These are phyloP conservation scores for Aphanomyces stellatus DNA, from an alignment of 352 stramenopile species.

Conservation along the genomic window DNA sequence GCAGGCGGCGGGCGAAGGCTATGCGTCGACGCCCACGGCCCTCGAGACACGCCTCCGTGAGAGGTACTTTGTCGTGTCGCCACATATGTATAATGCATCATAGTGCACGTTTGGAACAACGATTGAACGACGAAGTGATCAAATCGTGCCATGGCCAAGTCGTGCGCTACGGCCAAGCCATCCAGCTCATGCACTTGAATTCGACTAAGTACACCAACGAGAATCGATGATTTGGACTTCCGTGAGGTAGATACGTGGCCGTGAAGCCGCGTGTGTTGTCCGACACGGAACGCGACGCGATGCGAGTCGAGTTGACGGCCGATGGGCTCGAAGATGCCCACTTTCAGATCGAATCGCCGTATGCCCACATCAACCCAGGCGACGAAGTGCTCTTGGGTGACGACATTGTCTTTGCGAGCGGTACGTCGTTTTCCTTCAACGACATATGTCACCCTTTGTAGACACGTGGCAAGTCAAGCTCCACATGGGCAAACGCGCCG, in stretches of 20 bases:
- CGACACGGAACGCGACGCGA: conserved; percentile 6
- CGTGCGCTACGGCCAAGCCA: background rate
- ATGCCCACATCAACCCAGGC: background rate
- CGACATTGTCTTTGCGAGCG: conserved; percentile 5
- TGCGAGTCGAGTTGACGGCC: background rate
- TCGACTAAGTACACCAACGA: conserved; percentile 9
- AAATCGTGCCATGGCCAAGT: background rate
- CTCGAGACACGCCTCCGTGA: background rate
- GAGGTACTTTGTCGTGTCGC: background rate
- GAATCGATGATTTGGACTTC: background rate
- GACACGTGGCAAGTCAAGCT: conserved; percentile 3
- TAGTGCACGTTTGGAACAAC: conserved; percentile 9
- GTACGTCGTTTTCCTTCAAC: background rate
- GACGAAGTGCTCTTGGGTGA: background rate
- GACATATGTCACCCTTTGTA: background rate
- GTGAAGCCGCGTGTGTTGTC: background rate
- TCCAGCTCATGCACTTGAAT: conserved; percentile 7
- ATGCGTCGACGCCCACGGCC: background rate
- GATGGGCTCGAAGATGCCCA: background rate
- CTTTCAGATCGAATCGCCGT: conserved; percentile 1
- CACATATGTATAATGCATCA: background rate
- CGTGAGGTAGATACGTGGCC: background rate
- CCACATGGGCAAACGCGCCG: background rate
- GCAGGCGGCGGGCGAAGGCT: too few species aligned
- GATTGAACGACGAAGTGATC: background rate